These are phyloP conservation scores for Dryas octopetala DNA, from an alignment of 306 rosid species.

Conservation along the genomic window DNA sequence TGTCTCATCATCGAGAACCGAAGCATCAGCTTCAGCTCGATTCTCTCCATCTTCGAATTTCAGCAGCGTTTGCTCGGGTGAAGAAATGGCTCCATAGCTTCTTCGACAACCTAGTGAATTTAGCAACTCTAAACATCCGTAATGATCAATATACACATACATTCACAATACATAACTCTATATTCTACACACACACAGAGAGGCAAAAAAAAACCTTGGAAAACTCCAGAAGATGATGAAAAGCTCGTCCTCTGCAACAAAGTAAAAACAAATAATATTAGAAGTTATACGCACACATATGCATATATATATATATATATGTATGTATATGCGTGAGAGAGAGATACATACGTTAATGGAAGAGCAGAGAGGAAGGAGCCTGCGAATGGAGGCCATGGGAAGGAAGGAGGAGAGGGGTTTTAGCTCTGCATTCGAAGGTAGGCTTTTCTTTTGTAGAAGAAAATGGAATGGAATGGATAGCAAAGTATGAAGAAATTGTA, in stretches of 20 bases:
- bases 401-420: constrained; percentile 8
- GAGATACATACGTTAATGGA: constrained; percentile 32
- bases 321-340: constrained; percentile 17
- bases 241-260: constrained; percentile 37
- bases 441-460: constrained; percentile 2
- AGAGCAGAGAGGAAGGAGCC: constrained; percentile 38
- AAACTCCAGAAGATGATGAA: constrained; percentile 32
- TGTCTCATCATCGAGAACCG: constrained; percentile 45
- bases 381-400: constrained; percentile 61
- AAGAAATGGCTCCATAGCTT: constrained; percentile 37
- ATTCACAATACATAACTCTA: neutral
- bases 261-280: constrained; percentile 1
- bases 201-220: constrained; percentile 36
- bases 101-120: constrained; percentile 33
- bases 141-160: neutral
- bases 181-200: neutral
- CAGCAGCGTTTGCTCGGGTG: constrained; percentile 26
- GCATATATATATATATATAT: neutral
- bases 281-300: neutral
- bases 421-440: constrained; percentile 17
- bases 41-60: constrained; percentile 21
- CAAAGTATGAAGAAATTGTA: neutral
- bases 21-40: constrained; percentile 18
- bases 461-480: neutral
- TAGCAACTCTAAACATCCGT: neutral